Evolutionary conservation across 768 basidiomycete genomes (phyloP).

Genomic region (Panaeolus papilionaceus): DNA sequence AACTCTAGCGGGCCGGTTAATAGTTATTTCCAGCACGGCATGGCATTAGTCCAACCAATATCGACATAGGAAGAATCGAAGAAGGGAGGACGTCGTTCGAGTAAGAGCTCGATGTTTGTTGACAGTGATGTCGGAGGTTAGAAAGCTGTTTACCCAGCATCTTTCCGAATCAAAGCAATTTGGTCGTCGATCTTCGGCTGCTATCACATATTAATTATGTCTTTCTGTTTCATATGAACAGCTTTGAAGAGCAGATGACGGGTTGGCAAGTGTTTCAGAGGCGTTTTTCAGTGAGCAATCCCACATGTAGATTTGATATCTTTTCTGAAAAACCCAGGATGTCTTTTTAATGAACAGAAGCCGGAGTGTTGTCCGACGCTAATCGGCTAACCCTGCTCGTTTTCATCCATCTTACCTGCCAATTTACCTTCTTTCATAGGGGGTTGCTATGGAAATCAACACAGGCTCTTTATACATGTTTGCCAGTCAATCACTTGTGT

Average conservation of each 20-base stretch:
- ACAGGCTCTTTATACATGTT: not conserved
- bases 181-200: not conserved
- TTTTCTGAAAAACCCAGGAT: not conserved
- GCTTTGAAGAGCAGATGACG: too few species aligned
- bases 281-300: not conserved
- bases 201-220: not conserved
- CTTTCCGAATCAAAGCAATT: too few species aligned
- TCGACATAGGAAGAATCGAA: too few species aligned
- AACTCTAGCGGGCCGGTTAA: not conserved
- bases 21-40: not conserved
- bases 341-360: not conserved
- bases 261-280: not conserved
- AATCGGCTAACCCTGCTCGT: not conserved
- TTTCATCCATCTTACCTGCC: not conserved
- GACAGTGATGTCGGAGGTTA: too few species aligned
- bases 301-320: too few species aligned
- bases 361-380: not conserved
- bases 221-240: not conserved
- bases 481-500: too few species aligned
- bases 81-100: not conserved
- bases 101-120: too few species aligned
- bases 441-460: constrained; percentile 7
- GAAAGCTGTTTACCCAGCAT: too few species aligned
- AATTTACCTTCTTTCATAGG: not conserved
- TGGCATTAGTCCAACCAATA: too few species aligned